Base-by-base conservation (phyloP, 2,329 filamentous ascomycete species). In the Cladosporium sp. region DNA sequence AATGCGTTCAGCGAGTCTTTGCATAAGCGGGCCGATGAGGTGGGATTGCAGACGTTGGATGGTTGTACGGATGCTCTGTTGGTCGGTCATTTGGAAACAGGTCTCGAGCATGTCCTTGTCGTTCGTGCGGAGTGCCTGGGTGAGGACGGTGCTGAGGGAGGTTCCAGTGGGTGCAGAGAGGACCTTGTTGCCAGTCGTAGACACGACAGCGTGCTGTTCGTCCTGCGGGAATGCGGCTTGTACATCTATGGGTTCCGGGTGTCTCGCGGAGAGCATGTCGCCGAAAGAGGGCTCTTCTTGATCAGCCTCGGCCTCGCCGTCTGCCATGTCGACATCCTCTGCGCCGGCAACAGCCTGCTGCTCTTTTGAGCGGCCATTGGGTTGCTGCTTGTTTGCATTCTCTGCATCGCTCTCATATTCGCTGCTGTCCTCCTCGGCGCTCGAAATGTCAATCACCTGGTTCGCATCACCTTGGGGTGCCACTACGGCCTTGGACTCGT, bases 61-160 rank as follows among this genome's bases (percentile, higher is more conserved):
- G 34, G 93, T 99, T 60, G 86, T 84, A 65, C 87, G 85, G 58
- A 99, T 86, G 56, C 86, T 91, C 56, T 79, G 74, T 40, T 84
- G 71, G 65, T 96, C 88, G 49, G 80, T 84, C 13, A 86, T 86
- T 62, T 89, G 87, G 62, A 99, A 82, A 70, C 92, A 97, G 1
- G 89, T 90, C 74, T 97, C 92, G 61, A 99, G 84, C 47, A 96
- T 85, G 56, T 86, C 84, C 55, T 81, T 80, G 72, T 99, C 93
- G 70, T 96, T 93, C 54, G 91, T 96, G 63, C 86, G 87, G 51
- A 99, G 84, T 5, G 93, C 89, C 70, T 97, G 92, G 12, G 90
- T 85, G 53, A 99, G 84, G n/a, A 96, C 89, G 4, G 89, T 96
- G 42, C 88, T 86, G 44, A 99, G 81, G 6, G 92, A 96, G 53